These are phyloP conservation scores for Macrophomina phaseolina DNA, from an alignment of 2,329 filamentous ascomycete species.

Conservation along the genomic window DNA sequence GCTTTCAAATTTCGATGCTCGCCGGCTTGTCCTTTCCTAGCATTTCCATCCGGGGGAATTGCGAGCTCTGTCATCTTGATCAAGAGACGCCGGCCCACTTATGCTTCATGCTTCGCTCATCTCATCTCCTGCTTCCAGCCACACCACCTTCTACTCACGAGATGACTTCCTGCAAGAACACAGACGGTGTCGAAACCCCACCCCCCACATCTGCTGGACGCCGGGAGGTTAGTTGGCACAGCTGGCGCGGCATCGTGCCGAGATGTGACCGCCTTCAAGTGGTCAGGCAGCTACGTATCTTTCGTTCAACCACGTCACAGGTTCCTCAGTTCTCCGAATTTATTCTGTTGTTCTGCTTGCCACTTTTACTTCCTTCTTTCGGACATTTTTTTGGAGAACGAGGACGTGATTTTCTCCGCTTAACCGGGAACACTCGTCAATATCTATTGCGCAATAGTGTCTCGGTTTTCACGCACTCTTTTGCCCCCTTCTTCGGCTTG, in stretches of 20 bases:
- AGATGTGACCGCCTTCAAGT: constrained; percentile 7
- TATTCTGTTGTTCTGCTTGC: background rate
- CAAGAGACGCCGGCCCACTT: constrained; percentile 3
- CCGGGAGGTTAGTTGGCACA: constrained; percentile 4
- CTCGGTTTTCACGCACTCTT: constrained; percentile 7
- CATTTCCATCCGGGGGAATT: constrained; percentile 15
- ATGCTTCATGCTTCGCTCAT: constrained; percentile 17
- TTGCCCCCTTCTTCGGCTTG: constrained; percentile 1
- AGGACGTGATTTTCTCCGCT: constrained; percentile 11
- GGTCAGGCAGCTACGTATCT: constrained; percentile 4
- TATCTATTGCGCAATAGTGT: constrained; percentile 17
- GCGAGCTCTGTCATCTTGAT: constrained; percentile 17
- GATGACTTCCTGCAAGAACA: background rate
- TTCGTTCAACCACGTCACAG: background rate
- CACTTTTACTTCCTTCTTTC: background rate
- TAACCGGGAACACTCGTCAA: background rate
- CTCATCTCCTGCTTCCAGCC: constrained; percentile 8
- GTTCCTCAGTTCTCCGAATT: background rate
- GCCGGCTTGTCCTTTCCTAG: constrained; percentile 6
- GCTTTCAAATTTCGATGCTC: constrained; percentile 25
- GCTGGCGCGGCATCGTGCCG: constrained; percentile 1
- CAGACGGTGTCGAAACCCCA: background rate
- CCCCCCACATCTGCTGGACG: constrained; percentile 6
- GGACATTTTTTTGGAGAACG: background rate
- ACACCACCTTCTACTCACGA: background rate